These are phyloP conservation scores for Aureobasidium melanogenum DNA, from an alignment of 2,329 filamentous ascomycete species.

Conservation along the genomic window DNA sequence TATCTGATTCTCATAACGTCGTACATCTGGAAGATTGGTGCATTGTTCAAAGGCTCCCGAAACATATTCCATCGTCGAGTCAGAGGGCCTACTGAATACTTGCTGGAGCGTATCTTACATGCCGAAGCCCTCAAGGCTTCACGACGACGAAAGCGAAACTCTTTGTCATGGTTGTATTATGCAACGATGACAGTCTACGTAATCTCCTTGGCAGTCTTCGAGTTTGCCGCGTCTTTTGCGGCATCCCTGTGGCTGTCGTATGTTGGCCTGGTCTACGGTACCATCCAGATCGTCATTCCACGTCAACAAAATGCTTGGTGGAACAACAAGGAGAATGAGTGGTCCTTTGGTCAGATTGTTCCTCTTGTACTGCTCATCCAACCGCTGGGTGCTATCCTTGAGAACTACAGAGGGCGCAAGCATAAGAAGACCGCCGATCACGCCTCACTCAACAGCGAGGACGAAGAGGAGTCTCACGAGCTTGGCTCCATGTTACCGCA, in stretches of 20 bases:
- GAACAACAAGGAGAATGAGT: constrained; percentile 11
- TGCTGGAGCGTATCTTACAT: constrained; percentile 14
- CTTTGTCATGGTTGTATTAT: constrained; percentile 8
- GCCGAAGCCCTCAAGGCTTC: not conserved
- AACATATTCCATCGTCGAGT: constrained; percentile 14
- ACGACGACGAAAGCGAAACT: not conserved
- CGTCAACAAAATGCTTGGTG: constrained; percentile 14
- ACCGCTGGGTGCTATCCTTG: constrained; percentile 16
- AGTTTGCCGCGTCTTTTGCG: constrained; percentile 18
- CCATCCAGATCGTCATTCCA: constrained; percentile 19
- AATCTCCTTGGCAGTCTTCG: constrained; percentile 10
- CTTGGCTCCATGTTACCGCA: not conserved
- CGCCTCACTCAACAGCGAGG: not conserved
- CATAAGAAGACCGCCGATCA: not conserved
- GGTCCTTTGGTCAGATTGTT: constrained; percentile 20
- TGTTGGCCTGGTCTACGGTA: constrained; percentile 19
- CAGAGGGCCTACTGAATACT: constrained; percentile 13
- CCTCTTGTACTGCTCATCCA: constrained; percentile 20
- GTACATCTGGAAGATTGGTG: constrained; percentile 22
- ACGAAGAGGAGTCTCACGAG: not conserved
- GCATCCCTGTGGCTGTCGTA: constrained; percentile 18
- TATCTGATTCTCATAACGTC: constrained; percentile 18
- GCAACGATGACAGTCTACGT: constrained; percentile 8
- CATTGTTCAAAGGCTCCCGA: constrained; percentile 15
- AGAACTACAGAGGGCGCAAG: not conserved